These are phyloP conservation scores for Leccinum variicolor DNA, from an alignment of 768 basidiomycete genomes.

Conservation along the genomic window DNA sequence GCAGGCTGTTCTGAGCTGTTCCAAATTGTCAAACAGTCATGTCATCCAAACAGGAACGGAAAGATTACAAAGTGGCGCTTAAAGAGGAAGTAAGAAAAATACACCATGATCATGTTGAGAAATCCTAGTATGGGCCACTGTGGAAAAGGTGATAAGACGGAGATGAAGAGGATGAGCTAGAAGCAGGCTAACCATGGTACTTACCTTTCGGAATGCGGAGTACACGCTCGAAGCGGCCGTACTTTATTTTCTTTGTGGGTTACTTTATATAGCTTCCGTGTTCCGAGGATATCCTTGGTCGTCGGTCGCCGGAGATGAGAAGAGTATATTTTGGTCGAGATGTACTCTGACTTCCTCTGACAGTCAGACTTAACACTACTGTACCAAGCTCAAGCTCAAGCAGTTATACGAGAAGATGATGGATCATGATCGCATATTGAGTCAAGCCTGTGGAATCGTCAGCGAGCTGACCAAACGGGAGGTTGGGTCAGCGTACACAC, in stretches of 20 bases:
- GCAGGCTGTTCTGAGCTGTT: neutral
- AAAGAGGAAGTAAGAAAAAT: neutral
- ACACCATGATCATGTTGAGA: neutral
- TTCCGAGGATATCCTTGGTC: slow-evolving; percentile 10
- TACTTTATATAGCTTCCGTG: slow-evolving; percentile 20
- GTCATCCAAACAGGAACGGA: neutral
- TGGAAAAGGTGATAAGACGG: neutral
- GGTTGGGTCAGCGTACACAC: slow-evolving; percentile 15
- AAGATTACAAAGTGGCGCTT: neutral
- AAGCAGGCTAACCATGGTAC: slow-evolving; percentile 32
- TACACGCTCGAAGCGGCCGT: slow-evolving; percentile 36
- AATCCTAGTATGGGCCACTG: slow-evolving; percentile 23
- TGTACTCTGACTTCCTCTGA: slow-evolving; percentile 35
- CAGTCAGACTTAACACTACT: slow-evolving; percentile 35
- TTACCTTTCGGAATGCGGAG: slow-evolving; percentile 37
- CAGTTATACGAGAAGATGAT: slow-evolving; percentile 28
- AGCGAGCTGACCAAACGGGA: slow-evolving; percentile 4
- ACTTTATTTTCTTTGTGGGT: slow-evolving; percentile 37
- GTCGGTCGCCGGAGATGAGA: slow-evolving; percentile 35
- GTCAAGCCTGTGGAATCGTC: slow-evolving; percentile 33
- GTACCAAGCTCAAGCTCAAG: slow-evolving; percentile 32
- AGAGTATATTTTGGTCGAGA: slow-evolving; percentile 29
- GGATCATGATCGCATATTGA: slow-evolving; percentile 35
- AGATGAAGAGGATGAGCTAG: slow-evolving; percentile 22
- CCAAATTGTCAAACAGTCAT: neutral